These are phyloP conservation scores for Neonectria hederae DNA, from an alignment of 2,329 filamentous ascomycete genomes.

Conservation along the genomic window DNA sequence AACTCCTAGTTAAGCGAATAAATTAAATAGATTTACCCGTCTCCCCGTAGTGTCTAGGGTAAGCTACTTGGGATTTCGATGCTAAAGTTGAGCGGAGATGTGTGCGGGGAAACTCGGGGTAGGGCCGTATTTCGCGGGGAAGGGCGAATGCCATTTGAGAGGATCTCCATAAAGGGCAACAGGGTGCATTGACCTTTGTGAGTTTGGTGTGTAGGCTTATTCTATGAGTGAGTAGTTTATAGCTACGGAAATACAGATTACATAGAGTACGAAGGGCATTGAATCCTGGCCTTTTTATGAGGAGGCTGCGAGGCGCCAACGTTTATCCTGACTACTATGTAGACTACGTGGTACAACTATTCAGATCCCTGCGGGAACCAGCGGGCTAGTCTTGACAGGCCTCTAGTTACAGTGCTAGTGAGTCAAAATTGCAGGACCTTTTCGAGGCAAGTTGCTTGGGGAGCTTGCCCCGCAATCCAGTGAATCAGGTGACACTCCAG, in stretches of 20 bases:
- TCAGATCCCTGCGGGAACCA: constrained; percentile 10
- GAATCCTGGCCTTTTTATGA: not conserved
- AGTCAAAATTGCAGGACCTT: constrained; percentile 10
- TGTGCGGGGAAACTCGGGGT: constrained; percentile 22
- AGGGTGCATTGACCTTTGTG: not conserved
- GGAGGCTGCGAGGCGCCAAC: not conserved
- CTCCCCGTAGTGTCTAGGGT: constrained; percentile 1
- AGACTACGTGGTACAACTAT: not conserved
- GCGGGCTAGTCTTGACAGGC: not conserved
- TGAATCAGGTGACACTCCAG: constrained; percentile 24
- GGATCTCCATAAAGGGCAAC: not conserved
- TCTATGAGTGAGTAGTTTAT: not conserved
- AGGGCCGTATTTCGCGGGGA: constrained; percentile 3
- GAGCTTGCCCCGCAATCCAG: constrained; percentile 20
- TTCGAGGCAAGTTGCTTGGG: constrained; percentile 3
- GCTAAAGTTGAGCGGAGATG: constrained; percentile 4
- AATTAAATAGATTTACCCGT: not conserved
- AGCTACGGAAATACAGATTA: not conserved
- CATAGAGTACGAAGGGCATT: not conserved
- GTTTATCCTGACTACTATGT: not conserved
- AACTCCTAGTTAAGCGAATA: too few relatives aligned
- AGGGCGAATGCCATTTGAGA: not conserved
- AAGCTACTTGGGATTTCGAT: not conserved
- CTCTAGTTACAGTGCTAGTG: constrained; percentile 8
- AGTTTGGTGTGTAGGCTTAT: not conserved